A percentile compares a stretch with the other conserved stretches of the same genome.
These are phyloP conservation scores for Globisporangium viniferum DNA, from an alignment of 352 stramenopile genomes.

Conservation along the genomic window DNA sequence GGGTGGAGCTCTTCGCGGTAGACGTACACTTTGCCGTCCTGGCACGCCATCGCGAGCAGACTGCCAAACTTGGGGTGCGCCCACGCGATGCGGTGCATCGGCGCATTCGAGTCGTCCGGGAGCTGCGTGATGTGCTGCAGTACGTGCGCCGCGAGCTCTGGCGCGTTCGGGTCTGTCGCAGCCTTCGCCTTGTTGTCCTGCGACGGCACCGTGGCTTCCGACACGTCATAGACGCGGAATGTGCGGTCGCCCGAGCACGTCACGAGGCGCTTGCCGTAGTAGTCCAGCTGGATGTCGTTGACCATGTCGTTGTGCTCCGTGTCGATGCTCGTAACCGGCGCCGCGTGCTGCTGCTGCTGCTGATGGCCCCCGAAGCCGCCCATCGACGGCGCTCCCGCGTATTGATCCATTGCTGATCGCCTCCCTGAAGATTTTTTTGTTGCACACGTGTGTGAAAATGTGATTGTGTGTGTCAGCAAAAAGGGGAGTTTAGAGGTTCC, in stretches of 20 bases:
- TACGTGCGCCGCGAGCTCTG: conserved; percentile 19
- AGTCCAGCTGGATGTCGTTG: conserved; percentile 88
- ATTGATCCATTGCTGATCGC: conserved; percentile 11
- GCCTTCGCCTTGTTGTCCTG: conserved; percentile 16
- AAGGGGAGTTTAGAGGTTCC: not conserved
- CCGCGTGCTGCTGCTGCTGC: conserved; percentile 25
- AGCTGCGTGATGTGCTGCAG: conserved; percentile 67
- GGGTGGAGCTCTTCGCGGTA: conserved; percentile 75
- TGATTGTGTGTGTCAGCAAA: not conserved
- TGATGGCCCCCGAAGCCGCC: conserved; percentile 9
- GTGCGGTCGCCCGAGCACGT: conserved; percentile 83
- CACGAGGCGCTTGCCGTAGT: conserved; percentile 80
- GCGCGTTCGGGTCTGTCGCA: not conserved
- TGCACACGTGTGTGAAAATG: conserved; percentile 1
- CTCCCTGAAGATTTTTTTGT: not conserved
- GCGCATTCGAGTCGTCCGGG: conserved; percentile 57
- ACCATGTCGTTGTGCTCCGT: conserved; percentile 89
- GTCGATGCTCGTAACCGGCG: conserved; percentile 64
- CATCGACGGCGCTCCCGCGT: not conserved
- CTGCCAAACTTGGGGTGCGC: conserved; percentile 85
- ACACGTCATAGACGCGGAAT: conserved; percentile 84
- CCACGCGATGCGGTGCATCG: conserved; percentile 80
- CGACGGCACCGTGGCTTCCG: conserved; percentile 34
- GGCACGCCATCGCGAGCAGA: conserved; percentile 67
- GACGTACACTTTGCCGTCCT: conserved; percentile 85